These are phyloP conservation scores for Hypoxylon sp. DNA, from an alignment of 2,329 filamentous ascomycete genomes.

Conservation along the genomic window DNA sequence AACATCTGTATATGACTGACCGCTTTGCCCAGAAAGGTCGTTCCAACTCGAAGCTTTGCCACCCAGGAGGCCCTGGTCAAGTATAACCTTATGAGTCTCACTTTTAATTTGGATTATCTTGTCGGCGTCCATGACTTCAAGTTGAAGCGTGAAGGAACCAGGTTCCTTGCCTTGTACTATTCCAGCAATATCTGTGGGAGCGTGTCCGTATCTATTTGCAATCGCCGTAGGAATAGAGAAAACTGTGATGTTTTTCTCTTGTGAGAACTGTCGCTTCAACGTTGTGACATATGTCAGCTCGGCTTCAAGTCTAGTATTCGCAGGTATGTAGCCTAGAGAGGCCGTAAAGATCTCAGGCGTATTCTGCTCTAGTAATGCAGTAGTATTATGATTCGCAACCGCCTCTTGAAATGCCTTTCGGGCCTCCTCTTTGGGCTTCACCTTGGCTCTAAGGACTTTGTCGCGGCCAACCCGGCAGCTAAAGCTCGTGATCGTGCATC, in stretches of 20 bases:
- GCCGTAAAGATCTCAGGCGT: slow-evolving; percentile 48
- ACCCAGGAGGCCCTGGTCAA: slow-evolving; percentile 28
- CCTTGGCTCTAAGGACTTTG: slow-evolving; percentile 41
- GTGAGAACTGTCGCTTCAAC: slow-evolving; percentile 43
- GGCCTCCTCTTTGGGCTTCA: slow-evolving; percentile 45
- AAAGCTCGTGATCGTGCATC: slow-evolving; percentile 48
- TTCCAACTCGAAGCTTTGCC: slow-evolving; percentile 32
- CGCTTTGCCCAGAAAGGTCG: background rate
- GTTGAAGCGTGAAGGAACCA: slow-evolving; percentile 32
- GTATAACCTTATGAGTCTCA: slow-evolving; percentile 39
- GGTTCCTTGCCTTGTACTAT: background rate
- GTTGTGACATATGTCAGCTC: slow-evolving; percentile 45
- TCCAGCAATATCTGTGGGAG: slow-evolving; percentile 32
- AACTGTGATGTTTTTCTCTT: slow-evolving; percentile 38
- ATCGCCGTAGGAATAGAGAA: slow-evolving; percentile 48
- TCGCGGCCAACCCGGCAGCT: slow-evolving; percentile 44
- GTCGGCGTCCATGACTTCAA: slow-evolving; percentile 29
- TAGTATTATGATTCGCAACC: slow-evolving; percentile 6
- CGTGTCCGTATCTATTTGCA: slow-evolving; percentile 45
- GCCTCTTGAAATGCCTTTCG: slow-evolving; percentile 30
- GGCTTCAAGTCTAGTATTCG: slow-evolving; percentile 44
- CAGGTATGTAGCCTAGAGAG: slow-evolving; percentile 46
- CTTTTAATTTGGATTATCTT: slow-evolving; percentile 38
- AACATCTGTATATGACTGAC: slow-evolving; percentile 2
- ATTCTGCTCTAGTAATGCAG: slow-evolving; percentile 46